These are phyloP conservation scores for Rhynchospora breviuscula DNA, from an alignment of 176 grass and related monocot species.

Conservation along the genomic window DNA sequence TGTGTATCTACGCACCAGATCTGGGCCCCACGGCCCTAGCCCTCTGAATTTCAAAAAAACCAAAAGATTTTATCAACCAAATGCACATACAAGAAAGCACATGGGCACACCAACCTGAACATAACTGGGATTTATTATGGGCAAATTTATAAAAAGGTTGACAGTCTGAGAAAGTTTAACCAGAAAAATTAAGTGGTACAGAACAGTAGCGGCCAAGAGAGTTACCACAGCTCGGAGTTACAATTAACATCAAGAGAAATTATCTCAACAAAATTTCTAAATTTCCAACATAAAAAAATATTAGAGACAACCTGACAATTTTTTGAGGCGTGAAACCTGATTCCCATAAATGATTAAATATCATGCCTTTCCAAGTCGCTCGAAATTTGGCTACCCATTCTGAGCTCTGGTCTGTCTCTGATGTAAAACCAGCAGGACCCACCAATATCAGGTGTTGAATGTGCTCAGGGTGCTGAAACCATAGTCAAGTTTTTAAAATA, in stretches of 20 bases:
- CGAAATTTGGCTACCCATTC: constrained; percentile 87
- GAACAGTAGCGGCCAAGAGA: too few species aligned
- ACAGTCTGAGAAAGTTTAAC: not conserved
- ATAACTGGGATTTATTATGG: not conserved
- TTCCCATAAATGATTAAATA: constrained; percentile 95
- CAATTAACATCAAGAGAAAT: not conserved
- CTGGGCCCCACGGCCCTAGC: constrained; percentile 92
- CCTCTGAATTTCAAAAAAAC: constrained; percentile 44
- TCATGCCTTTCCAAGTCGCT: constrained; percentile 81
- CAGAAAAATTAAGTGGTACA: not conserved
- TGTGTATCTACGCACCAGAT: constrained; percentile 75
- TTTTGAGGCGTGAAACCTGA: constrained; percentile 94
- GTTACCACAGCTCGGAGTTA: too few species aligned
- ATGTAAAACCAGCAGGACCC: constrained; percentile 86
- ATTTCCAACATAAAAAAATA: not conserved
- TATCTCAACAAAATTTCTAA: not conserved
- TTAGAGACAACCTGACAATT: constrained; percentile 47
- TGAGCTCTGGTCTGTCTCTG: constrained; percentile 73
- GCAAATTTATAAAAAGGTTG: not conserved
- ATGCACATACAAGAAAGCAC: not conserved
- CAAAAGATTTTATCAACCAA: constrained; percentile 8
- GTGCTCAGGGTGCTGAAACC: constrained; percentile 90
- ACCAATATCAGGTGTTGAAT: constrained; percentile 93
- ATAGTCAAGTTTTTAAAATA: not conserved
- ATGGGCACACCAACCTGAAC: not conserved